phyloP scores from a whole-genome alignment of 2,329 filamentous ascomycete species.

The Fusarium algeriense region DNA sequence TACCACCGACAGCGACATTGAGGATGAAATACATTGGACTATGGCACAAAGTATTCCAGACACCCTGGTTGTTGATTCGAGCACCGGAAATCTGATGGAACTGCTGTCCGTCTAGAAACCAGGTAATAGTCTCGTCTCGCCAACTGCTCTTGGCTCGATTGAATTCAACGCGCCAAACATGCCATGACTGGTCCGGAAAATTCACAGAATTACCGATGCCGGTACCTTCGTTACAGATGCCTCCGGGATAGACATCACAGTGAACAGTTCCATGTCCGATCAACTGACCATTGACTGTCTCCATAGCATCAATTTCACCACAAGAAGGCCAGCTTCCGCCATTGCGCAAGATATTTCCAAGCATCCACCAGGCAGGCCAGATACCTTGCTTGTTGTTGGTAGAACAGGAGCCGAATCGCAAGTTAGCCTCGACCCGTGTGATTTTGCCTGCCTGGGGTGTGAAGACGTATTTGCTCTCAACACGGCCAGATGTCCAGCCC shows the following conservation, averaged over 20 bases:
- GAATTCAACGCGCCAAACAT: constrained; percentile 62
- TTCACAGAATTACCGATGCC: constrained; percentile 54
- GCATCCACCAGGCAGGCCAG: constrained; percentile 47
- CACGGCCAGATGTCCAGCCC: constrained; percentile 63
- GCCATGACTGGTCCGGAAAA: constrained; percentile 53
- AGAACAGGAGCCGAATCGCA: constrained; percentile 60
- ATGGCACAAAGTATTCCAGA: constrained; percentile 62
- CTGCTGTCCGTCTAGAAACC: constrained; percentile 60
- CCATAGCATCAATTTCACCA: constrained; percentile 40
- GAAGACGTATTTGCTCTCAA: constrained; percentile 62
- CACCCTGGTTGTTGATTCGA: constrained; percentile 56
- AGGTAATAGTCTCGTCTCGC: constrained; percentile 62
- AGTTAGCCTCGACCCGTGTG: constrained; percentile 57
- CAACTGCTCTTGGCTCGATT: constrained; percentile 60
- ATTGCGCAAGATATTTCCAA: constrained; percentile 35
- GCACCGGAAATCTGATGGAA: constrained; percentile 59
- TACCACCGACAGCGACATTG: constrained; percentile 66
- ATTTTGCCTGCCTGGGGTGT: constrained; percentile 55
- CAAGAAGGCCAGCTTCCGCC: constrained; percentile 43
- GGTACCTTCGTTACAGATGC: constrained; percentile 61
- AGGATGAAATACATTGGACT: constrained; percentile 63
- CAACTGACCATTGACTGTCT: constrained; percentile 37
- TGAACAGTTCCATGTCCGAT: constrained; percentile 37
- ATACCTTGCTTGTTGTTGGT: constrained; percentile 59
- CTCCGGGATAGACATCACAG: constrained; percentile 50